A percentile compares a stretch with the other conserved stretches of the same genome.
phyloP scores from a whole-genome alignment of 2,329 filamentous ascomycete genomes.

The Penicillium sp. region DNA sequence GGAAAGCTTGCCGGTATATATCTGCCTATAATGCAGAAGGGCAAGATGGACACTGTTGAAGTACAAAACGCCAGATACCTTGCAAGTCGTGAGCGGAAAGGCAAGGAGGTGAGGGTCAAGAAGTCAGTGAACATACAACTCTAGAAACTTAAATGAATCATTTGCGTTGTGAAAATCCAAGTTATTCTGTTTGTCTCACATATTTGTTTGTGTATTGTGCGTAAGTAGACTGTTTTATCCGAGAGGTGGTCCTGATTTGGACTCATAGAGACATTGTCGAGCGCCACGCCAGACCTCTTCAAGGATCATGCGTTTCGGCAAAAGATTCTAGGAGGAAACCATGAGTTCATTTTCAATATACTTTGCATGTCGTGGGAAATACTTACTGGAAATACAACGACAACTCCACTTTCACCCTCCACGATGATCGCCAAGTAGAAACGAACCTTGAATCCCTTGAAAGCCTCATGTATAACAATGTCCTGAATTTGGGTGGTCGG shows the following conservation, averaged over 20 bases:
- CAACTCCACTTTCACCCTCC: constrained; percentile 78
- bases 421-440: constrained; percentile 90
- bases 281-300: constrained; percentile 89
- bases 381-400: constrained; percentile 86
- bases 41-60: constrained; percentile 55
- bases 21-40: constrained; percentile 53
- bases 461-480: constrained; percentile 91
- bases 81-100: constrained; percentile 46
- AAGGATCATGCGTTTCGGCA: constrained; percentile 70
- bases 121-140: constrained; percentile 4
- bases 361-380: constrained; percentile 14
- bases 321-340: constrained; percentile 47
- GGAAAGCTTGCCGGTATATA: constrained; percentile 56
- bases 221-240: constrained; percentile 5
- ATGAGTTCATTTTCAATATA: constrained; percentile 10
- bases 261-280: constrained; percentile 75
- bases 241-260: constrained; percentile 39
- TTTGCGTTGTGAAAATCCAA: neutral
- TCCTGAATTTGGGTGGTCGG: constrained; percentile 90
- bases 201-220: neutral
- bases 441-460: constrained; percentile 82
- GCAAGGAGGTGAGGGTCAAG: constrained; percentile 26
- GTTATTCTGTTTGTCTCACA: neutral
- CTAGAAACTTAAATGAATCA: neutral
- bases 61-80: constrained; percentile 56